Conservation (phyloP, 306 rosid species). For the Urtica urens region DNA sequence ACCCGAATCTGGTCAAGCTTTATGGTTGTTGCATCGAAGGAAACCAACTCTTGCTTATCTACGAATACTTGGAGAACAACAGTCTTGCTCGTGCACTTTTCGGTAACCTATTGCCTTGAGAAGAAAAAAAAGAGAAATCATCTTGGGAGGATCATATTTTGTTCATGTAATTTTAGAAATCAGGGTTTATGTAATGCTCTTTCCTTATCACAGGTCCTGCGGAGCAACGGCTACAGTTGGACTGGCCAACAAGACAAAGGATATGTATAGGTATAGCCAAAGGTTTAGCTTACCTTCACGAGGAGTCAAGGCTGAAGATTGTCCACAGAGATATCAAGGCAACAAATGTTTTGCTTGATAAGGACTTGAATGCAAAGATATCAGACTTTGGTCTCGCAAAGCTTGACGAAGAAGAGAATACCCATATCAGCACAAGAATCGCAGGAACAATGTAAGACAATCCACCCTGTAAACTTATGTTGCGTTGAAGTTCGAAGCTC, state of each 20-base stretch:
- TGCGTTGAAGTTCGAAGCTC: not conserved
- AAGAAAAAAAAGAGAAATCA: no score
- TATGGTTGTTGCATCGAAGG: slow-evolving; percentile 93
- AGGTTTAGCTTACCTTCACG: slow-evolving; percentile 73
- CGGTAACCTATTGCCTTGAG: no score
- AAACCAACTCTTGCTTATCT: slow-evolving; percentile 63
- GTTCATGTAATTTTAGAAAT: no score
- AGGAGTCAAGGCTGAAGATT: slow-evolving; percentile 64
- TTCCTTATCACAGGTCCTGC: slow-evolving; percentile 21
- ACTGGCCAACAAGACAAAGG: slow-evolving; percentile 55
- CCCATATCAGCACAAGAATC: slow-evolving; percentile 58
- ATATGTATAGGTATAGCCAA: slow-evolving; percentile 61
- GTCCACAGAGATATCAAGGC: slow-evolving; percentile 80
- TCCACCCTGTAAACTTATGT: not conserved
- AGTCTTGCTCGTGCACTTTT: slow-evolving; percentile 85
- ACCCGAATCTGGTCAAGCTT: slow-evolving; percentile 81
- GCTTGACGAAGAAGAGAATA: slow-evolving; percentile 52
- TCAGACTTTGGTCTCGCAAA: slow-evolving; percentile 70
- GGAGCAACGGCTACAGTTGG: slow-evolving; percentile 21
- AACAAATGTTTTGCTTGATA: slow-evolving; percentile 62
- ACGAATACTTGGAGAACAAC: slow-evolving; percentile 85
- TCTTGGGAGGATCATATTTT: no score
- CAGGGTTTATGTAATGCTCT: no score
- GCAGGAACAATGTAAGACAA: slow-evolving; percentile 24
- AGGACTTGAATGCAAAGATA: slow-evolving; percentile 55